These are phyloP conservation scores for Hebeloma cylindrosporum DNA, from an alignment of 768 basidiomycete species.

Conservation along the genomic window DNA sequence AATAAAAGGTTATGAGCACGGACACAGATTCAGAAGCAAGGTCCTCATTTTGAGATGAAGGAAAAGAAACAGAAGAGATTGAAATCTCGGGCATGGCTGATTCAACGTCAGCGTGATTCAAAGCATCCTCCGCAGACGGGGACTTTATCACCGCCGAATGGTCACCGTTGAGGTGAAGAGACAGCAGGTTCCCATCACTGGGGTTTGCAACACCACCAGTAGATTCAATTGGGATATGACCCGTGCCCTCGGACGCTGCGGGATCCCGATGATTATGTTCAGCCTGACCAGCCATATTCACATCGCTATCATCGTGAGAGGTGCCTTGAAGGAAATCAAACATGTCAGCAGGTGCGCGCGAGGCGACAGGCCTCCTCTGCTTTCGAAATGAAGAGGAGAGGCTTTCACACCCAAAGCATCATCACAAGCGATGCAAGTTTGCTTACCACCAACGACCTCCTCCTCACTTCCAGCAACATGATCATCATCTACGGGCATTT, in stretches of 20 bases:
- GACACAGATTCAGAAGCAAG: conserved; percentile 44
- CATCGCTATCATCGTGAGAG: conserved; percentile 41
- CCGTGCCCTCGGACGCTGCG: conserved; percentile 13
- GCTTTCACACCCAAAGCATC: conserved; percentile 47
- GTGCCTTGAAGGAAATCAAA: conserved; percentile 50
- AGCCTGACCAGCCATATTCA: conserved; percentile 33
- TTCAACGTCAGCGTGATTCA: background rate
- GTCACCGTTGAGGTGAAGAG: too few species aligned
- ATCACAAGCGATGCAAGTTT: conserved; percentile 33
- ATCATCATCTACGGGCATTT: conserved; percentile 30
- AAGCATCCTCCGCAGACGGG: conserved; percentile 8
- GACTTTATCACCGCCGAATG: too few species aligned
- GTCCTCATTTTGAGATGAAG: conserved; percentile 31
- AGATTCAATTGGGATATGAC: conserved; percentile 10
- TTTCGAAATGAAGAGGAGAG: conserved; percentile 34
- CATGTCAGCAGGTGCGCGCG: conserved; percentile 62
- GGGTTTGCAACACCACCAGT: conserved; percentile 7
- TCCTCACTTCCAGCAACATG: conserved; percentile 29
- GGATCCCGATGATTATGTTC: conserved; percentile 25
- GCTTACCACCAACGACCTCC: conserved; percentile 54
- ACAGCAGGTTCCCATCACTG: too few species aligned
- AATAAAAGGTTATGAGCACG: conserved; percentile 45
- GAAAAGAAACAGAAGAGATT: conserved; percentile 24
- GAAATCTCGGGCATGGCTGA: conserved; percentile 6
- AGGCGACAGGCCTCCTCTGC: conserved; percentile 42